Base-by-base conservation (phyloP, 352 stramenopile species). In the Pythium rishiriense region DNA sequence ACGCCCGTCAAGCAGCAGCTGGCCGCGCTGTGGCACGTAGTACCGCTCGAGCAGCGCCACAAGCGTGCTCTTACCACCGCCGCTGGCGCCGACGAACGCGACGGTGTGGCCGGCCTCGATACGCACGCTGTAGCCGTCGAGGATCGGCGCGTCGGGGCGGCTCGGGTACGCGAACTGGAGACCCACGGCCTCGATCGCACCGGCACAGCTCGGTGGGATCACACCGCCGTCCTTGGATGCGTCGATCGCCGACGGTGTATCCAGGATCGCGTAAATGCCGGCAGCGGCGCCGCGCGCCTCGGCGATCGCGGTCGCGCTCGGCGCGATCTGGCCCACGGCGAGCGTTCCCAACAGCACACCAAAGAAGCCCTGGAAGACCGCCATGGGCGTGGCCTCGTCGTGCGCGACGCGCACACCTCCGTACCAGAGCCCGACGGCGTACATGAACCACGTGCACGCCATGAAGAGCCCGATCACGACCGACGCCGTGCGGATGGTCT, bases 131-230 rank as follows among this genome's bases (percentile, higher is more conserved):
- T 65, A 74, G 25, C 72, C 58, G 11, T 68, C 58, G 31, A 76
- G 54, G 31, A 76, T 73, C 47, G 58, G 54, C 1, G 64, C 69
- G 6, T 71, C 67, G 0, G 73, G 82, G 6, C 85, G 76, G 19
- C 53, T 82, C 17, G 86, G 85, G 60, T 94, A 94, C 22, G 75
- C 48, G 52, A 94, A 94, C 47, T 66, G 51, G 24, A 95, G 45
- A 50, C 83, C 68, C 7, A 68, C 49, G 50, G 78, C 85, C 1
- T 74, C 41, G n/a, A 94, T 72, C 17, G 57, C 39, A 9, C 84
- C 82, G 4, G n/a, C 26, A 21, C 59, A 81, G 4, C n/a, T 31
- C 5, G 50, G 59, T 10, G 73, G 71, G 2, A 69, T 46, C 25
- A 75, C 47, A 12, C 60, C 75, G 4, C 68, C 56, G 7, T 73